phyloP scores from a whole-genome alignment of 495 filamentous ascomycete species.

The Aspergillus bertholletiae region DNA sequence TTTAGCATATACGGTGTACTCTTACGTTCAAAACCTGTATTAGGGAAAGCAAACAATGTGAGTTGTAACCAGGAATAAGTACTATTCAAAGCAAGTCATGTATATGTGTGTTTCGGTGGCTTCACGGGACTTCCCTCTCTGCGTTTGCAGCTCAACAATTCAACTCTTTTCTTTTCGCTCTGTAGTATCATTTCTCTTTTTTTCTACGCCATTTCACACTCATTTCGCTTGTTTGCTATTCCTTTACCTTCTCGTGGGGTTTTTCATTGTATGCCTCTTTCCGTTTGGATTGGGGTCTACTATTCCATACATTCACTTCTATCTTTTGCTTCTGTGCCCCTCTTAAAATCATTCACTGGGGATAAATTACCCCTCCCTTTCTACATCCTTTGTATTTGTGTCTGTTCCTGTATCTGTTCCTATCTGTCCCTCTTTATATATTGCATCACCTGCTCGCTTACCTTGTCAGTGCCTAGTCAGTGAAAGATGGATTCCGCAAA shows the following conservation, averaged over 20 bases:
- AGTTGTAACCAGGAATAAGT: no score
- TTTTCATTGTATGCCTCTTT: background rate
- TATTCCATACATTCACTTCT: no score
- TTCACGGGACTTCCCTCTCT: background rate
- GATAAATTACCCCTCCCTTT: no score
- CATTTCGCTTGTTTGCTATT: no score
- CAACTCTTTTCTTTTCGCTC: background rate
- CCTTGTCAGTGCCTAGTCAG: background rate
- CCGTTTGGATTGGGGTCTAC: no score
- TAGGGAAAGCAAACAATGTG: no score
- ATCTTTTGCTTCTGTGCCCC: background rate
- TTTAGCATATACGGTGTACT: background rate
- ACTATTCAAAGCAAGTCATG: background rate
- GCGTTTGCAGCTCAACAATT: background rate
- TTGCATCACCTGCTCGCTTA: no score
- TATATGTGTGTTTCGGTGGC: background rate
- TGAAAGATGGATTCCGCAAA: constrained; percentile 3
- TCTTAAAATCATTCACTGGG: background rate
- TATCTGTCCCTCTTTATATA: background rate
- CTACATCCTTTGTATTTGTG: background rate
- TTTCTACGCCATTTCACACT: no score
- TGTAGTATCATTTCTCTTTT: no score
- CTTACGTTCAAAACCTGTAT: background rate
- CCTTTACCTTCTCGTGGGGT: no score
- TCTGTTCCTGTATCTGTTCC: background rate